Evolutionary conservation across 2,329 filamentous ascomycete genomes (phyloP).

Genomic region (Blastomyces emzantsi): DNA sequence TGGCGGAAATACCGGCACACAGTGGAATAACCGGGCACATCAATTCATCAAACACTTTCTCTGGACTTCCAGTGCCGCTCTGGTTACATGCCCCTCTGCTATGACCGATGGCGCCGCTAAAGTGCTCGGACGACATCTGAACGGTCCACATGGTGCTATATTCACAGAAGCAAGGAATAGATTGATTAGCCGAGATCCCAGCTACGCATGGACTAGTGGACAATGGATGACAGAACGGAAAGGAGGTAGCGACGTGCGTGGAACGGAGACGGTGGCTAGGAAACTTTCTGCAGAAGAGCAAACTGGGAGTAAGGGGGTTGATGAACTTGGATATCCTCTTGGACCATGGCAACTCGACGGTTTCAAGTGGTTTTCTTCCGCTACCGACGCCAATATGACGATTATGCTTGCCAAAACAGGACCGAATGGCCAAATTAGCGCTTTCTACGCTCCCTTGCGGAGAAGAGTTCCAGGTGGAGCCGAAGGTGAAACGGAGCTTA

Average conservation of each 20-base stretch:
- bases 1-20: neutral
- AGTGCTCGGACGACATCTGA: constrained; percentile 19
- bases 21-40: constrained; percentile 20
- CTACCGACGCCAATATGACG: constrained; percentile 56
- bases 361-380: constrained; percentile 62
- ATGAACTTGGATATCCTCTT: constrained; percentile 32
- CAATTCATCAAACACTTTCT: constrained; percentile 21
- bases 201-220: constrained; percentile 54
- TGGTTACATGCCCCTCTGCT: constrained; percentile 22
- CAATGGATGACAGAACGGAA: constrained; percentile 71
- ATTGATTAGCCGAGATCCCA: constrained; percentile 46
- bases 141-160: constrained; percentile 17
- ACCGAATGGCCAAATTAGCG: constrained; percentile 43
- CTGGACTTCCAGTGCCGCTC: constrained; percentile 21
- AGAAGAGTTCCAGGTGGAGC: constrained; percentile 23
- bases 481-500: constrained; percentile 39
- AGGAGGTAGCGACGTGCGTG: constrained; percentile 60
- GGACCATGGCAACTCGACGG: constrained; percentile 54
- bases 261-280: constrained; percentile 54
- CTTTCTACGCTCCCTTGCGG: constrained; percentile 57
- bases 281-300: constrained; percentile 24
- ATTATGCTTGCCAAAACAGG: constrained; percentile 54
- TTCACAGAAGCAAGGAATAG: constrained; percentile 18
- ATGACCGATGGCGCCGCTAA: constrained; percentile 25
- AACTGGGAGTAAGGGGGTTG: constrained; percentile 20